Base-by-base conservation (phyloP, 768 basidiomycete genomes). In the Boletales sp. region DNA sequence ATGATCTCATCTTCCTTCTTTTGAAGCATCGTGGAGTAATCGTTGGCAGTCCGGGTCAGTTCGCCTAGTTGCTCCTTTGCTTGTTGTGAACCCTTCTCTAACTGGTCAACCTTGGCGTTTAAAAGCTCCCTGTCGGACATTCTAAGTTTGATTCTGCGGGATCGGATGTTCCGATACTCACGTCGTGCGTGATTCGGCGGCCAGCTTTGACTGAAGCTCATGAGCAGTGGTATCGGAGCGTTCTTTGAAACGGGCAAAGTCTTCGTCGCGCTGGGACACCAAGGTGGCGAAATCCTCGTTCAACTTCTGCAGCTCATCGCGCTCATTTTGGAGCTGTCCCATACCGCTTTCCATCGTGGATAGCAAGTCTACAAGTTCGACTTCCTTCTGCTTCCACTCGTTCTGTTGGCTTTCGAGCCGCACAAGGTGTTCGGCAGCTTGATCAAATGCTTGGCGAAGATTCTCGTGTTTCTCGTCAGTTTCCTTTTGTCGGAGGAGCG, bases 381-480 rank as follows among this genome's bases (percentile, higher is more conserved):
- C 66, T 65, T 97, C 93, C 44, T 82, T 74, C 30, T 66, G 64
- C 29, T 69, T 70, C 85, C 86, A 88, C 14, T 78, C 76, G 48
- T 82, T 78, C 61, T 88, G 83, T 58, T 92, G 86, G 51, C 73
- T 69, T 70, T 97, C 94, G 32, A 95, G 69, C 1, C 85, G 78
- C 8, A 89, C 84, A 24, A 94, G 79, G 63, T 94, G 91, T 54
- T 91, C 86, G 1, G 90, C 87, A 17, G 92, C 91, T 57, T 91
- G 77, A 45, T 90, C 86, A 63, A 93, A 92, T 14, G 84, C 86
- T 43, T 78, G 72, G 24, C 82, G 77, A 43, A 91, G 73, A 13
- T 80, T 74, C 50, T 84, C 82, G 51, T 89, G 80, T 60, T 88
- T 89, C 66, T 87, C 86, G 52, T 92, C 88, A 38, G 78, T 82